Conservation (phyloP, 345 rosid genomes). For the Theobroma cacao region DNA sequence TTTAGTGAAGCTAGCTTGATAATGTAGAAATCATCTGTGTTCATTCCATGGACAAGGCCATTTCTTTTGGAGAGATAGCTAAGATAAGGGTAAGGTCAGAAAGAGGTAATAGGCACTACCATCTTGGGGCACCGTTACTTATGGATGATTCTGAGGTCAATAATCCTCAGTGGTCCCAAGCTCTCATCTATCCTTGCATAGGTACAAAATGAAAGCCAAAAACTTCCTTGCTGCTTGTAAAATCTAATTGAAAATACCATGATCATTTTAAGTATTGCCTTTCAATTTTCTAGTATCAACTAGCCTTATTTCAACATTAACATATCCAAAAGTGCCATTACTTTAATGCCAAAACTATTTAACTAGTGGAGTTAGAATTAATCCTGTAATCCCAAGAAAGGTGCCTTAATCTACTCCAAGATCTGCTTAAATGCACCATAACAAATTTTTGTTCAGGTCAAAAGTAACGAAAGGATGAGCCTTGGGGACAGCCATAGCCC, state of each 20-base stretch:
- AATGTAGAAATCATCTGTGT: conserved; percentile 8
- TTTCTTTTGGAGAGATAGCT: conserved; percentile 13
- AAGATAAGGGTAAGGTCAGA: conserved; percentile 20
- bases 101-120: conserved; percentile 28
- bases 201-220: conserved; percentile 7
- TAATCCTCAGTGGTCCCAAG: conserved; percentile 24
- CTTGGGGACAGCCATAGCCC: conserved; percentile 7
- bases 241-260: not conserved
- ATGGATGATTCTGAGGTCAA: conserved; percentile 18
- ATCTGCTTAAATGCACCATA: not conserved
- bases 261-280: not conserved
- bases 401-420: conserved; percentile 10
- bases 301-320: not conserved
- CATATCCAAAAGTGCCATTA: not conserved
- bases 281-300: not conserved
- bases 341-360: not conserved
- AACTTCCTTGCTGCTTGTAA: not conserved
- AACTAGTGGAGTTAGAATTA: not conserved
- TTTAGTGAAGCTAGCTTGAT: not conserved
- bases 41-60: conserved; percentile 18
- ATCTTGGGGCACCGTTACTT: conserved; percentile 9
- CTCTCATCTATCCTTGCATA: not conserved
- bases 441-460: not conserved
- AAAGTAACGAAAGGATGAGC: not conserved
- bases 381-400: not conserved